A percentile compares a stretch with the other conserved stretches of the same genome.
These are phyloP conservation scores for Venturiaceae sp. DNA, from an alignment of 2,329 filamentous ascomycete species.

Conservation along the genomic window DNA sequence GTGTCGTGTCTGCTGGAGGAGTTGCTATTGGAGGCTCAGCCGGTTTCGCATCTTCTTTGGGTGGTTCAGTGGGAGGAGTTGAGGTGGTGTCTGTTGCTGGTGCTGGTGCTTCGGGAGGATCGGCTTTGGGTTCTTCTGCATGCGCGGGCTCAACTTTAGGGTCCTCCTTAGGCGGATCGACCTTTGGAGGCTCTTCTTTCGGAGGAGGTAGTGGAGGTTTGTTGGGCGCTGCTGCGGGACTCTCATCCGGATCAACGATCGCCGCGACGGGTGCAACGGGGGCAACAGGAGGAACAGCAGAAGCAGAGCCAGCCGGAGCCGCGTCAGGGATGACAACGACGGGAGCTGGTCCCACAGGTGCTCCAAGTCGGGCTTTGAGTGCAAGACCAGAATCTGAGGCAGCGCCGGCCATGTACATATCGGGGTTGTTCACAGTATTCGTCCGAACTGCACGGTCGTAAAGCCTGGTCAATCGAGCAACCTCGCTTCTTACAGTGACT, in stretches of 20 bases:
- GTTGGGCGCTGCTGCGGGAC: conserved; percentile 4
- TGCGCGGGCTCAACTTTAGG: neutral
- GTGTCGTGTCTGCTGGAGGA: too few relatives aligned
- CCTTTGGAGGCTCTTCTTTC: neutral
- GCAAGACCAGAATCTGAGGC: neutral
- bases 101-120: neutral
- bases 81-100: neutral
- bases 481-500: conserved; percentile 28
- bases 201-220: neutral
- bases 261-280: neutral
- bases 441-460: conserved; percentile 9
- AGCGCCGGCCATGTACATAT: conserved; percentile 8
- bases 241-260: conserved; percentile 7
- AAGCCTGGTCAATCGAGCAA: conserved; percentile 9
- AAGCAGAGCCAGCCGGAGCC: neutral
- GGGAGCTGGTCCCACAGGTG: neutral
- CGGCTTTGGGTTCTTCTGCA: neutral
- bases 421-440: conserved; percentile 8
- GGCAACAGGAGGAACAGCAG: neutral
- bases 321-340: neutral
- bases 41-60: neutral
- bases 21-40: neutral
- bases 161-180: neutral
- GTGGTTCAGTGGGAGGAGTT: neutral
- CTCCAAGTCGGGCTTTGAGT: neutral